A percentile compares a stretch with the other conserved stretches of the same genome.
Evolutionary conservation across 371 early-diverging fungal species (phyloP).

Genomic region (Syncephalastrum sp.): DNA sequence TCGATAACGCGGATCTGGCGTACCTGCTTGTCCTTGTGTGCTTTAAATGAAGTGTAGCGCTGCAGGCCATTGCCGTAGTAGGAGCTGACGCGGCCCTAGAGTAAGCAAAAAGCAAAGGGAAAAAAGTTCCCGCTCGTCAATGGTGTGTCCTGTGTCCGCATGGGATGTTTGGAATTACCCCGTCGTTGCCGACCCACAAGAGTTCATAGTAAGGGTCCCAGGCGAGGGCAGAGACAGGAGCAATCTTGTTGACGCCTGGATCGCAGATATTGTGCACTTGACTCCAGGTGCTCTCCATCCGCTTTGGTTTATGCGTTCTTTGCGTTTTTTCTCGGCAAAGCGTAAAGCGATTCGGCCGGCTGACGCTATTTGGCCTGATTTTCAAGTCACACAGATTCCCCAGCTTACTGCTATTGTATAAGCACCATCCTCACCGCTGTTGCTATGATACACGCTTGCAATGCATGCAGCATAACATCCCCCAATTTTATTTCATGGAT

Average conservation of each 20-base stretch:
- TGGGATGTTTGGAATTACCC: conserved; percentile 42
- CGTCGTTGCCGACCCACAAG: conserved; percentile 76
- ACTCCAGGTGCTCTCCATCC: conserved; percentile 47
- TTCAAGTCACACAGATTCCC: neutral
- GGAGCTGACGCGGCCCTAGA: conserved; percentile 62
- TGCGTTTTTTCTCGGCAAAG: no score
- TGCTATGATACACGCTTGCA: no score
- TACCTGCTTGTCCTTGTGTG: conserved; percentile 63
- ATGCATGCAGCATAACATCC: no score
- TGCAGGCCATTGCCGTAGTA: conserved; percentile 58
- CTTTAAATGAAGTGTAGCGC: conserved; percentile 69
- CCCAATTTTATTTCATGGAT: no score
- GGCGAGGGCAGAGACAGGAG: conserved; percentile 56
- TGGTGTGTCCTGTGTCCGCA: conserved; percentile 8
- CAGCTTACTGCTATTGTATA: no score
- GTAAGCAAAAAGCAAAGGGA: neutral
- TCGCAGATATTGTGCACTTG: conserved; percentile 51
- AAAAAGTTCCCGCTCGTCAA: conserved; percentile 13
- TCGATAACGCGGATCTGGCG: conserved; percentile 68
- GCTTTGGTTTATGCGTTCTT: no score
- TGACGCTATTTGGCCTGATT: no score
- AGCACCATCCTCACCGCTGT: no score
- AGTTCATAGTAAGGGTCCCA: conserved; percentile 82
- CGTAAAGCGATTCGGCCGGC: no score
- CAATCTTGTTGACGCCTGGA: conserved; percentile 36